Conservation (phyloP, 805 yeast genomes). For the Suhomyces tanzawaensis region DNA sequence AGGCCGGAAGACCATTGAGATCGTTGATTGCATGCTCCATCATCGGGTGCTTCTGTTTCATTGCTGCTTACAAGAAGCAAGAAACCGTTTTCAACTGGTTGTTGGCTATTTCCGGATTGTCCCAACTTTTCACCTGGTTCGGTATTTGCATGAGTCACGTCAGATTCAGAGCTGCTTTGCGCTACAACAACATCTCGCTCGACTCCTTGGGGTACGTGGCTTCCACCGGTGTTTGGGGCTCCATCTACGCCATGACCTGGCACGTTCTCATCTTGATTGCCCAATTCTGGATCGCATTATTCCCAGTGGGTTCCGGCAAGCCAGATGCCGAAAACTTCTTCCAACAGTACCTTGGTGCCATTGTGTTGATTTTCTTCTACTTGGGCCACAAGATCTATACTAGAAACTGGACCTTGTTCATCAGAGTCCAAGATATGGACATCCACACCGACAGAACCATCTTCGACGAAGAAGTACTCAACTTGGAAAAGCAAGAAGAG, state of each 20-base stretch:
- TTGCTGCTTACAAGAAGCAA: constrained; percentile 40
- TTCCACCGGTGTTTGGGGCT: constrained; percentile 41
- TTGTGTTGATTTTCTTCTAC: constrained; percentile 31
- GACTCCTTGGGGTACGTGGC: constrained; percentile 34
- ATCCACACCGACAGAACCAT: constrained; percentile 28
- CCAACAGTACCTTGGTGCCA: constrained; percentile 33
- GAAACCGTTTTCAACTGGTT: constrained; percentile 42
- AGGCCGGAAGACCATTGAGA: constrained; percentile 40
- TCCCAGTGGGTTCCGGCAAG: constrained; percentile 29
- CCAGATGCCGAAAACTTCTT: constrained; percentile 31
- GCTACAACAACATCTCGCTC: constrained; percentile 24
- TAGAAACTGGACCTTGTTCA: constrained; percentile 28
- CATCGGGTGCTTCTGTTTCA: constrained; percentile 37
- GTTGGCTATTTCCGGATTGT: constrained; percentile 41
- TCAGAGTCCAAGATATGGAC: constrained; percentile 30
- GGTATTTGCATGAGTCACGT: constrained; percentile 40
- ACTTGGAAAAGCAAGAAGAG: constrained; percentile 23
- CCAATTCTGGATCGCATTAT: constrained; percentile 46
- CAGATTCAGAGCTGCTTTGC: constrained; percentile 40
- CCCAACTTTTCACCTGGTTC: constrained; percentile 44
- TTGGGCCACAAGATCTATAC: constrained; percentile 32
- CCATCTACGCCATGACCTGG: constrained; percentile 32
- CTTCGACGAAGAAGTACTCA: constrained; percentile 35
- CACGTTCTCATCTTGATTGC: constrained; percentile 37
- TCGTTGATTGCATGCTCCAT: constrained; percentile 34